Conservation (phyloP, 192 early-diverging fungal species). For the Gigaspora rosea region DNA sequence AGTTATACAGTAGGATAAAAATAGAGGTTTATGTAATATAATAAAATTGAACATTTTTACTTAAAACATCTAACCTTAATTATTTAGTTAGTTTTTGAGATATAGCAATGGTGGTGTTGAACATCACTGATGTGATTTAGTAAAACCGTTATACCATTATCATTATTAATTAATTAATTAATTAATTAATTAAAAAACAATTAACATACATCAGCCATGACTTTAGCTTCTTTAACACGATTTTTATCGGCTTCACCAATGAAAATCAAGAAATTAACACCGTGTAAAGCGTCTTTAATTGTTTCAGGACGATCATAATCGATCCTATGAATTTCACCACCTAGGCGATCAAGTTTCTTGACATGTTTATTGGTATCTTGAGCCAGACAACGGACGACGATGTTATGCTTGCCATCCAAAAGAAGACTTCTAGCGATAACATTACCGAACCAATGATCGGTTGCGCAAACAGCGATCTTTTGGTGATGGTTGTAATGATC, state of each 20-base stretch:
- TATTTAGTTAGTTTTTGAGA: too few species aligned
- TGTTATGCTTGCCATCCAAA: background rate
- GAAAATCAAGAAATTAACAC: background rate
- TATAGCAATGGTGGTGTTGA: too few species aligned
- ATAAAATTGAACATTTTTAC: too few species aligned
- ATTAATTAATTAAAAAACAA: too few species aligned
- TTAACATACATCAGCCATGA: background rate
- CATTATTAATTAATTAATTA: too few species aligned
- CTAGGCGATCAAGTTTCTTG: background rate
- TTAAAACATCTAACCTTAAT: too few species aligned
- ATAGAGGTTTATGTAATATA: too few species aligned
- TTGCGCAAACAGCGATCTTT: background rate
- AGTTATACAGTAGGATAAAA: too few species aligned
- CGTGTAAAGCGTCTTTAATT: background rate
- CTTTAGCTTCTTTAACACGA: background rate
- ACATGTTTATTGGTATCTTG: conserved; percentile 2
- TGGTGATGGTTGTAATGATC: background rate
- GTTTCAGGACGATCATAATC: background rate
- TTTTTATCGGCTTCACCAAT: background rate
- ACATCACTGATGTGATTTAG: too few species aligned
- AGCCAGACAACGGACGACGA: background rate
- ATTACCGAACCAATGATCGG: background rate
- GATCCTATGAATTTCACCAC: background rate
- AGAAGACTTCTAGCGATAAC: background rate
- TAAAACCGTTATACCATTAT: too few species aligned